These are phyloP conservation scores for Coniochaeta ligniaria DNA, from an alignment of 2,329 filamentous ascomycete genomes.

Conservation along the genomic window DNA sequence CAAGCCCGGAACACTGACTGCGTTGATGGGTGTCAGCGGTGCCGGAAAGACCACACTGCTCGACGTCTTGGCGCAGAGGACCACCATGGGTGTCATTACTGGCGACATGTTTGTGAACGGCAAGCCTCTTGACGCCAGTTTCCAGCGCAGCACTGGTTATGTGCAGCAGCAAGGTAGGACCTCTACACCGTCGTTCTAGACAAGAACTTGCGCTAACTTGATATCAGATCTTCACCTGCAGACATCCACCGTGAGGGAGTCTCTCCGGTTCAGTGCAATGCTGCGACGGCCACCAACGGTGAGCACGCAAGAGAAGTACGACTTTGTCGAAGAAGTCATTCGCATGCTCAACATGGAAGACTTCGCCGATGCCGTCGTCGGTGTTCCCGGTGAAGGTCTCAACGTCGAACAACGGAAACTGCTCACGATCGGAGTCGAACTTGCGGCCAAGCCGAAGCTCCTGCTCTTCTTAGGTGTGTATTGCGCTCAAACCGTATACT, in stretches of 20 bases:
- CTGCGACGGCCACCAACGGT: constrained; percentile 48
- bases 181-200: background rate
- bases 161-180: constrained; percentile 54
- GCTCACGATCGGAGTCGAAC: constrained; percentile 54
- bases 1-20: constrained; percentile 80
- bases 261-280: constrained; percentile 47
- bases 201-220: background rate
- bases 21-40: constrained; percentile 61
- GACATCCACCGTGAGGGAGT: constrained; percentile 48
- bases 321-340: constrained; percentile 58
- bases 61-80: constrained; percentile 50
- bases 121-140: constrained; percentile 42
- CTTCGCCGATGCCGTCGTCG: constrained; percentile 59
- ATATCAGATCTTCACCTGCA: constrained; percentile 42
- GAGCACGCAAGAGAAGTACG: constrained; percentile 49
- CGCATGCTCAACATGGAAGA: constrained; percentile 60
- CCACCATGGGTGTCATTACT: constrained; percentile 54
- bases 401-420: constrained; percentile 57
- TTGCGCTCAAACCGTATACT: too few species aligned
- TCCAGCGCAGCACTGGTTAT: constrained; percentile 60
- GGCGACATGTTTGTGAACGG: constrained; percentile 62
- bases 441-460: constrained; percentile 49
- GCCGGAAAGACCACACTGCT: constrained; percentile 57
- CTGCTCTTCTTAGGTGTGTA: constrained; percentile 58
- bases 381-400: constrained; percentile 52